Evolutionary conservation across 1,284 basidiomycete genomes (phyloP).

Genomic region (Caloboletus firmus): DNA sequence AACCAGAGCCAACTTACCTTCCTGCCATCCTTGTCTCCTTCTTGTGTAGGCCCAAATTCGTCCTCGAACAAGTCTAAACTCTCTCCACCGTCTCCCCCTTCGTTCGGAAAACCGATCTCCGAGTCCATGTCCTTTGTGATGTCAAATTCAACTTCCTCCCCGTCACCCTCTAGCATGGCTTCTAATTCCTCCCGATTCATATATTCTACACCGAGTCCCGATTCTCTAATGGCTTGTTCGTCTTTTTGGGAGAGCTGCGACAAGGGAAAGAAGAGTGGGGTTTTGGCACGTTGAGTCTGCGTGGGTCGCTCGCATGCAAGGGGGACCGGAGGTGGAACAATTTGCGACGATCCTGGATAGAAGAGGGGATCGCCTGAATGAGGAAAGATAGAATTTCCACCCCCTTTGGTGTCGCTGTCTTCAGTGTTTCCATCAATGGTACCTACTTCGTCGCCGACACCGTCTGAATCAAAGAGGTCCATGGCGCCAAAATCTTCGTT

Average conservation of each 20-base stretch:
- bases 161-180: conserved; percentile 65
- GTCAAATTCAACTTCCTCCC: conserved; percentile 57
- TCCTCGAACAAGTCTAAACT: conserved; percentile 43
- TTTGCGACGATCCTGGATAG: conserved; percentile 29
- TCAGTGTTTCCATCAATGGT: not conserved
- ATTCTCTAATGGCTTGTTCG: conserved; percentile 49
- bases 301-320: conserved; percentile 39
- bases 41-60: conserved; percentile 57
- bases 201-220: conserved; percentile 61
- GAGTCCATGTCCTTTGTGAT: conserved; percentile 16
- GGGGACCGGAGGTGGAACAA: conserved; percentile 38
- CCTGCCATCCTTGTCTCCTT: conserved; percentile 23
- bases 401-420: not conserved
- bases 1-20: conserved; percentile 35
- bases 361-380: conserved; percentile 25
- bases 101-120: not conserved
- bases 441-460: conserved; percentile 1
- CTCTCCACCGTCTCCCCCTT: conserved; percentile 18
- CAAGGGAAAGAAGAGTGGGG: conserved; percentile 63
- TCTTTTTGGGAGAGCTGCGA: conserved; percentile 60
- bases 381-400: not conserved
- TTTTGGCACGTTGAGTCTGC: conserved; percentile 30
- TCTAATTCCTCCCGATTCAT: conserved; percentile 64
- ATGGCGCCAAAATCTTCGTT: conserved; percentile 15
- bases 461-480: conserved; percentile 9